phyloP scores from a whole-genome alignment of 2,329 filamentous ascomycete genomes.

The Aschersonia sp. region DNA sequence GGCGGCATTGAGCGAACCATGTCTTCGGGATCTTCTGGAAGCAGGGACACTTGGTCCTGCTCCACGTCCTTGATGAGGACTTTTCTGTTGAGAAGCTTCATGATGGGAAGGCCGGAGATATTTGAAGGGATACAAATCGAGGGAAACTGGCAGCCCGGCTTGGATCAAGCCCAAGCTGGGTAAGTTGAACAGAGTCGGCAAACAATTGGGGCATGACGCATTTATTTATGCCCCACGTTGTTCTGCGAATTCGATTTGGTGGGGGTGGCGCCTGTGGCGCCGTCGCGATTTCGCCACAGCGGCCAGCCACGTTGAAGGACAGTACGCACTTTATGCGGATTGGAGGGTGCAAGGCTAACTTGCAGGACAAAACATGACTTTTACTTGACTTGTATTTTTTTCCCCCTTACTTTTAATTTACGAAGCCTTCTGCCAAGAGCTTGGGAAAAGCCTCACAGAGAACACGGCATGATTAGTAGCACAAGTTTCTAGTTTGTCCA shows the following conservation, averaged over 20 bases:
- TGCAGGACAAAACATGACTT: no score
- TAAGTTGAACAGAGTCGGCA: background rate
- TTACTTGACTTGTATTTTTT: no score
- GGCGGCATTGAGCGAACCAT: conserved; percentile 20
- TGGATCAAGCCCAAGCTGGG: background rate
- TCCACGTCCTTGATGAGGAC: conserved; percentile 19
- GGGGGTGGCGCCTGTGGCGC: conserved; percentile 4
- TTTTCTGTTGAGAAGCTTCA: conserved; percentile 26
- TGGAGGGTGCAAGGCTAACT: no score
- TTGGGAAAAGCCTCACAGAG: no score
- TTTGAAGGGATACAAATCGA: background rate
- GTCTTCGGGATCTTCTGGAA: conserved; percentile 30
- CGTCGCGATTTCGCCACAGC: no score
- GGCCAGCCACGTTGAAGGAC: no score
- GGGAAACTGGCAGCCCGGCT: background rate
- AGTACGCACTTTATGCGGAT: no score
- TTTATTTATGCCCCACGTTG: no score
- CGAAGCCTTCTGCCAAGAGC: no score
- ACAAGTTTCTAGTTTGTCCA: no score
- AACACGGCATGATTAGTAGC: no score
- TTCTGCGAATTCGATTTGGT: background rate
- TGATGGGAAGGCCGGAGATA: conserved; percentile 6
- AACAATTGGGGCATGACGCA: background rate
- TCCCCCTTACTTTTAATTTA: no score
- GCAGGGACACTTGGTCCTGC: conserved; percentile 25